These are phyloP conservation scores for Salvia hispanica DNA, from an alignment of 257 asterid genomes.

Conservation along the genomic window DNA sequence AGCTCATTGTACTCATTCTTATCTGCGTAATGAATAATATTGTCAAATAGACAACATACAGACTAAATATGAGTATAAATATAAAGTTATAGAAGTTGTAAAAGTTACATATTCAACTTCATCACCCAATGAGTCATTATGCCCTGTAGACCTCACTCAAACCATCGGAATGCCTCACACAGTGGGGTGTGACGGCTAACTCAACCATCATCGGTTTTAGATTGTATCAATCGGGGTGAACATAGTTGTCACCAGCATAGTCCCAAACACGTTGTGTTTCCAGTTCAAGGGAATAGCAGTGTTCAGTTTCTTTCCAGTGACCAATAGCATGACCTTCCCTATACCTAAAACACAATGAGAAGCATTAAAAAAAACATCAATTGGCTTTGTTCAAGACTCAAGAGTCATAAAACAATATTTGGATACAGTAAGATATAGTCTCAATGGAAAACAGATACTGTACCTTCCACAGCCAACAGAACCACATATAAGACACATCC, in stretches of 20 bases:
- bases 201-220: slow-evolving; percentile 98
- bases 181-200: slow-evolving; percentile 73
- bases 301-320: slow-evolving; percentile 97
- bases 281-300: slow-evolving; percentile 95
- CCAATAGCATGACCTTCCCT: slow-evolving; percentile 75
- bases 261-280: slow-evolving; percentile 99
- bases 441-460: slow-evolving; percentile 24
- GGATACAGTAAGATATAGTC: slow-evolving; percentile 15
- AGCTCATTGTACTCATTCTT: slow-evolving; percentile 89
- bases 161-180: slow-evolving; percentile 44
- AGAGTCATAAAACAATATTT: slow-evolving; percentile 25
- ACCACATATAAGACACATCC: slow-evolving; percentile 98
- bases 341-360: slow-evolving; percentile 48
- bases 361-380: neutral
- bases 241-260: slow-evolving; percentile 92
- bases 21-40: slow-evolving; percentile 55
- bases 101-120: slow-evolving; percentile 77
- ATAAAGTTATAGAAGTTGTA: neutral
- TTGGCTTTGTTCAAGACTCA: neutral
- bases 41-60: slow-evolving; percentile 1
- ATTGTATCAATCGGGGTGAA: slow-evolving; percentile 91
- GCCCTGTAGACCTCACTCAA: slow-evolving; percentile 47
- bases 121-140: slow-evolving; percentile 57
- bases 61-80: slow-evolving; percentile 23
- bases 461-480: slow-evolving; percentile 96